These are phyloP conservation scores for Gentiana macrophylla DNA, from an alignment of 257 asterid genomes.

Conservation along the genomic window DNA sequence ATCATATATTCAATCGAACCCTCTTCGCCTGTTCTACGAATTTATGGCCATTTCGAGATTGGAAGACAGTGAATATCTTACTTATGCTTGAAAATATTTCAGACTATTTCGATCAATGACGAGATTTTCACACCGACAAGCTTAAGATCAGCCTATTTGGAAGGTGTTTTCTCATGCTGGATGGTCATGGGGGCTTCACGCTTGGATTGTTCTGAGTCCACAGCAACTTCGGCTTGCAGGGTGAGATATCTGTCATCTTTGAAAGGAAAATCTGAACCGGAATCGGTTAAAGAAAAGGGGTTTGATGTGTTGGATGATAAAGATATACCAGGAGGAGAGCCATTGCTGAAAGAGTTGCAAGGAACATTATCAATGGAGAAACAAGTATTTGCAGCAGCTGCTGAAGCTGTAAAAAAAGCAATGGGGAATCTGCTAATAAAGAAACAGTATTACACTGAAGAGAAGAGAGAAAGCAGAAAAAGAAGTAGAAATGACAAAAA, in stretches of 20 bases:
- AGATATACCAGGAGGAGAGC: constrained; percentile 54
- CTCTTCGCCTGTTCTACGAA: too few species aligned
- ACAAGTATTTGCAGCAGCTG: constrained; percentile 52
- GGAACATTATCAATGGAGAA: constrained; percentile 47
- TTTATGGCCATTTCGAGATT: too few species aligned
- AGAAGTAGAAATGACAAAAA: constrained; percentile 70
- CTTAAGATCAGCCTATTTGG: constrained; percentile 38
- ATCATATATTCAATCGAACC: too few species aligned
- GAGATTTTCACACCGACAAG: constrained; percentile 77
- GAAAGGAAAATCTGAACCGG: constrained; percentile 17
- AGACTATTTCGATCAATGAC: constrained; percentile 51
- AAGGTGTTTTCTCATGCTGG: constrained; percentile 40
- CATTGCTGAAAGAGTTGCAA: constrained; percentile 48
- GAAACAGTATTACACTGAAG: constrained; percentile 59
- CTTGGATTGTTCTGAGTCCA: constrained; percentile 18
- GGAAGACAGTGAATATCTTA: too few species aligned
- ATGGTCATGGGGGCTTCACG: constrained; percentile 85
- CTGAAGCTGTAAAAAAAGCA: constrained; percentile 70
- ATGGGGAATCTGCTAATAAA: constrained; percentile 78
- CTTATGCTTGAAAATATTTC: constrained; percentile 7
- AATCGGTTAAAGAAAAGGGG: not conserved
- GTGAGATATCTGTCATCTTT: constrained; percentile 52
- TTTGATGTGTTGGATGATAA: constrained; percentile 37
- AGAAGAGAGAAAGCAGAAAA: constrained; percentile 63
- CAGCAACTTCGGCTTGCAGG: constrained; percentile 28